phyloP scores from a whole-genome alignment of 139 green algal genomes.

The Micromonas commoda region DNA sequence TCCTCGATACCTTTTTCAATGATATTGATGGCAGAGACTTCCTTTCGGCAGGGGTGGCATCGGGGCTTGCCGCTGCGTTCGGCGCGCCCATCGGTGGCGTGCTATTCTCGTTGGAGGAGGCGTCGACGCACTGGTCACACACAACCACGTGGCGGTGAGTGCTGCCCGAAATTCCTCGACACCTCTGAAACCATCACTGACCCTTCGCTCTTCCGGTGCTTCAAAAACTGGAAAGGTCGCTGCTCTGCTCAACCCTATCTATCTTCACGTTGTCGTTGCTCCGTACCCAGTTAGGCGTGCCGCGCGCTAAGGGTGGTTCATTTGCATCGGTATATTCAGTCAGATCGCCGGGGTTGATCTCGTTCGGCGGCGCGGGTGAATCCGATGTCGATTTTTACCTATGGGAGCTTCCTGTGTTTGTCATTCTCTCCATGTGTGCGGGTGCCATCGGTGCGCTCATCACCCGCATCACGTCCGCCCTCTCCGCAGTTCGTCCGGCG shows the following conservation, averaged over 20 bases:
- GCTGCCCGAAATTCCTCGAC: constrained; percentile 51
- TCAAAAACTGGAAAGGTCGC: constrained; percentile 55
- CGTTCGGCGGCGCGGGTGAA: not conserved
- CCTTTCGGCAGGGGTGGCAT: constrained; percentile 66
- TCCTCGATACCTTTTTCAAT: not conserved
- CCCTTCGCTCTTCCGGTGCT: constrained; percentile 10
- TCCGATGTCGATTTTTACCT: not conserved
- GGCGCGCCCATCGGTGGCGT: constrained; percentile 84
- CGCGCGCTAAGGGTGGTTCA: constrained; percentile 16
- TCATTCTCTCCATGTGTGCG: not conserved
- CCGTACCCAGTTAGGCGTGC: not conserved
- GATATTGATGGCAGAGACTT: not conserved
- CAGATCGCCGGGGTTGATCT: not conserved
- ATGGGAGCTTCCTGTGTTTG: not conserved
- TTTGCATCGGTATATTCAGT: not conserved
- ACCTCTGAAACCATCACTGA: constrained; percentile 16
- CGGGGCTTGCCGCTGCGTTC: constrained; percentile 74
- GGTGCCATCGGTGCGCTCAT: not conserved
- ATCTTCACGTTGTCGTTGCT: constrained; percentile 47
- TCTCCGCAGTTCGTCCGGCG: not conserved
- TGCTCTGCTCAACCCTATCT: constrained; percentile 52
- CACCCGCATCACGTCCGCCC: not conserved
- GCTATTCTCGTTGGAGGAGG: constrained; percentile 87
- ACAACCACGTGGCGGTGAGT: constrained; percentile 81
- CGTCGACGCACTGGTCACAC: constrained; percentile 56